Evolutionary conservation across 2,329 filamentous ascomycete species (phyloP).

Genomic region (Akanthomyces lecanii): DNA sequence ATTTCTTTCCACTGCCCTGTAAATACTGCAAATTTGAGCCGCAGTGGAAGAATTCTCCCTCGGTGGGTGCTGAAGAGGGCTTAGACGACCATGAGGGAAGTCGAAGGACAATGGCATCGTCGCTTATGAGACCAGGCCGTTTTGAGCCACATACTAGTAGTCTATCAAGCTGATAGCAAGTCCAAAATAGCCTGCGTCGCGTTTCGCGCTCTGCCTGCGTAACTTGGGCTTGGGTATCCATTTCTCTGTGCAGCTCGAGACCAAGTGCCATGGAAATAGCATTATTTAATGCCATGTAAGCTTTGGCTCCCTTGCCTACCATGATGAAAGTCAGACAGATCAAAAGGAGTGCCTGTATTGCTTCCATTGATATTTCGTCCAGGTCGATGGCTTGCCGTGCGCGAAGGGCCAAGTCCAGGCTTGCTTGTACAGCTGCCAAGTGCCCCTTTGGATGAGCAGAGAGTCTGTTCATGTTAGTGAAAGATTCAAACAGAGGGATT

Average conservation of each 20-base stretch:
- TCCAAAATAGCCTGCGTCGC: slow-evolving; percentile 79
- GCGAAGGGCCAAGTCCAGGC: slow-evolving; percentile 68
- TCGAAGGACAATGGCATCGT: slow-evolving; percentile 70
- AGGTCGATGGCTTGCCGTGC: slow-evolving; percentile 68
- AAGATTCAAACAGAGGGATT: slow-evolving; percentile 11
- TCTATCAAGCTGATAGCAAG: slow-evolving; percentile 81
- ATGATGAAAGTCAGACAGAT: slow-evolving; percentile 74
- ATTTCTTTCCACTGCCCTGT: slow-evolving; percentile 63
- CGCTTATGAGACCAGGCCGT: slow-evolving; percentile 72
- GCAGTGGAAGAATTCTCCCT: slow-evolving; percentile 77
- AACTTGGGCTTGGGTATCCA: slow-evolving; percentile 58
- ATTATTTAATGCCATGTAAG: slow-evolving; percentile 81
- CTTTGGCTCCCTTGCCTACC: slow-evolving; percentile 74
- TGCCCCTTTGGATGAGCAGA: slow-evolving; percentile 63
- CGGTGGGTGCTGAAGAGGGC: slow-evolving; percentile 56
- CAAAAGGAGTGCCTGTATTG: slow-evolving; percentile 69
- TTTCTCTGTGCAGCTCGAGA: slow-evolving; percentile 74
- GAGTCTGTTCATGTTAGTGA: slow-evolving; percentile 49
- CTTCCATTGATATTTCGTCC: slow-evolving; percentile 77
- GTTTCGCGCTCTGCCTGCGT: slow-evolving; percentile 69
- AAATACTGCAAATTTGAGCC: slow-evolving; percentile 73
- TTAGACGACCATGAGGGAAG: slow-evolving; percentile 70
- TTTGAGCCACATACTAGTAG: slow-evolving; percentile 79
- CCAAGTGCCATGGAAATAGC: slow-evolving; percentile 81
- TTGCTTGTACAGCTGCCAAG: slow-evolving; percentile 61